A percentile compares a stretch with the other conserved stretches of the same genome.
These are phyloP conservation scores for Boletus sp. DNA, from an alignment of 1,284 basidiomycete species.

Conservation along the genomic window DNA sequence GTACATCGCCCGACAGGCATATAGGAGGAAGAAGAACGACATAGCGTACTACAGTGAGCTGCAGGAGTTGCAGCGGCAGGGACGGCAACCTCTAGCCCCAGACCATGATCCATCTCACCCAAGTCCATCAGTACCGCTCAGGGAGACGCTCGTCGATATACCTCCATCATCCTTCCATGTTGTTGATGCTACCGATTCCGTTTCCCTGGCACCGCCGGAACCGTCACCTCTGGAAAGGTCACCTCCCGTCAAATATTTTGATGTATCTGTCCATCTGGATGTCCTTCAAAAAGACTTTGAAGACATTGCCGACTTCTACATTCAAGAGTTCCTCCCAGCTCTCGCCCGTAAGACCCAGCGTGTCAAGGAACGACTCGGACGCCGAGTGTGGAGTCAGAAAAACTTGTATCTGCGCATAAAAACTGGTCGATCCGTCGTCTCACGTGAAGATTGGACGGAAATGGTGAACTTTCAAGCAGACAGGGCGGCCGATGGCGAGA, in stretches of 20 bases:
- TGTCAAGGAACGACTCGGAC: slow-evolving; percentile 64
- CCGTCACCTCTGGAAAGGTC: slow-evolving; percentile 12
- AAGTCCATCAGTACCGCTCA: neutral
- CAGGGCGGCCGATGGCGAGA: neutral
- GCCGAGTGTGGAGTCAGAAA: slow-evolving; percentile 64
- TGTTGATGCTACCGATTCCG: slow-evolving; percentile 35
- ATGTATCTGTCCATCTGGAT: slow-evolving; percentile 54
- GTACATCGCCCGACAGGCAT: slow-evolving; percentile 41
- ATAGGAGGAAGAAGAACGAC: slow-evolving; percentile 47
- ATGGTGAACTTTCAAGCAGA: slow-evolving; percentile 36
- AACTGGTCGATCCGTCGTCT: slow-evolving; percentile 31
- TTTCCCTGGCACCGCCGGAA: neutral
- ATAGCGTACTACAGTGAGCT: slow-evolving; percentile 43
- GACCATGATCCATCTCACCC: slow-evolving; percentile 24
- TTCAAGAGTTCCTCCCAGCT: slow-evolving; percentile 40
- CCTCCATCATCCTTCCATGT: slow-evolving; percentile 35
- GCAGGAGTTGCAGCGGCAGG: slow-evolving; percentile 24
- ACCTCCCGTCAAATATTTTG: slow-evolving; percentile 42
- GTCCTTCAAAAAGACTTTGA: slow-evolving; percentile 53
- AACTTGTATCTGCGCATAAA: slow-evolving; percentile 49
- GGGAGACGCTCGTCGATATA: neutral
- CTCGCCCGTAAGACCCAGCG: slow-evolving; percentile 55
- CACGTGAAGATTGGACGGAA: slow-evolving; percentile 38
- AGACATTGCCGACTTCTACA: slow-evolving; percentile 46
- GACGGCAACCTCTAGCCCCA: slow-evolving; percentile 24